Evolutionary conservation across 1,284 basidiomycete genomes (phyloP).

Genomic region (Apiotrichum montevideense): DNA sequence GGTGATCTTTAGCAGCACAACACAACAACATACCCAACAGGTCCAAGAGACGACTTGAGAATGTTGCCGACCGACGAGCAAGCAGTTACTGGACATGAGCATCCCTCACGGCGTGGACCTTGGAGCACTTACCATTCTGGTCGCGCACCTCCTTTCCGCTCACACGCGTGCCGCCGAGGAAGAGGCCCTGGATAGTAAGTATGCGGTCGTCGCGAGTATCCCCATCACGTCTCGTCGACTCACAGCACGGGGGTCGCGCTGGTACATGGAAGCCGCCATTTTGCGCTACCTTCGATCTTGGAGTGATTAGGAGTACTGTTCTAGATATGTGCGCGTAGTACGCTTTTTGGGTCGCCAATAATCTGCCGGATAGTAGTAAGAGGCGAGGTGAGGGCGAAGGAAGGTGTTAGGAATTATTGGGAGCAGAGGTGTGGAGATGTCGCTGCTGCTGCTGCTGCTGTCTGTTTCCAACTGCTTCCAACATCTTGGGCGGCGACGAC

Average conservation of each 20-base stretch:
- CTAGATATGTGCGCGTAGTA: not conserved
- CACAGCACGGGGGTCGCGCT: conserved; percentile 47
- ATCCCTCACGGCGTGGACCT: not conserved
- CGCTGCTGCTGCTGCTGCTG: too few relatives aligned
- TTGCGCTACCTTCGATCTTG: conserved; percentile 3
- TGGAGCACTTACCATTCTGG: conserved; percentile 70
- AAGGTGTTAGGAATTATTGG: too few relatives aligned
- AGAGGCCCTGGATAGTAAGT: conserved; percentile 56
- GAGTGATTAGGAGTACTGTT: too few relatives aligned
- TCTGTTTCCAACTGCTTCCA: too few relatives aligned
- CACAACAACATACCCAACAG: conserved; percentile 56
- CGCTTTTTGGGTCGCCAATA: too few relatives aligned
- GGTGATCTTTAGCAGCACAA: too few relatives aligned
- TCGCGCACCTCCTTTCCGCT: conserved; percentile 93
- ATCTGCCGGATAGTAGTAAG: too few relatives aligned
- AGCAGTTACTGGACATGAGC: conserved; percentile 65
- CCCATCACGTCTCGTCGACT: conserved; percentile 15
- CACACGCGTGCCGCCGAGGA: conserved; percentile 87
- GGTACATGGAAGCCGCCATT: conserved; percentile 48
- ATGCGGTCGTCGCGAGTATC: not conserved
- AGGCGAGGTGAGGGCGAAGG: too few relatives aligned
- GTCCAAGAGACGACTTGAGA: conserved; percentile 92
- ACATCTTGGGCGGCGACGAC: not conserved
- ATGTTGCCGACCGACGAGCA: conserved; percentile 96
- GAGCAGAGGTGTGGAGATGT: too few relatives aligned